A percentile compares a stretch with the other conserved stretches of the same genome.
These are phyloP conservation scores for Fusarium sp. DNA, from an alignment of 2,329 filamentous ascomycete genomes.

Conservation along the genomic window DNA sequence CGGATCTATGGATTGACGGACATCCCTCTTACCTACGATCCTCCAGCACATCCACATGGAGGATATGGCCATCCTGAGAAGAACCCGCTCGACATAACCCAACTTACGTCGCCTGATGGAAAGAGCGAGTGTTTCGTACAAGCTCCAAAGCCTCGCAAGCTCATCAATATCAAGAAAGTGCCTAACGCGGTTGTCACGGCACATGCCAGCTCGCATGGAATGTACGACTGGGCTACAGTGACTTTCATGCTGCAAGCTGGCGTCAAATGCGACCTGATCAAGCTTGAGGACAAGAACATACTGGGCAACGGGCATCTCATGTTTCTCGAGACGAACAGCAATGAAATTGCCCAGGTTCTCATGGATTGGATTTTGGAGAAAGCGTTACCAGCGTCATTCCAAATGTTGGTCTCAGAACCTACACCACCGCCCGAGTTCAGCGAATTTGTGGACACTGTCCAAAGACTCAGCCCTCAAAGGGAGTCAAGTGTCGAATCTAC, in stretches of 20 bases:
- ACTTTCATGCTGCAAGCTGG: constrained; percentile 63
- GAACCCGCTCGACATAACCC: constrained; percentile 29
- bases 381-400: not conserved
- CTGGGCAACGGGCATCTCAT: constrained; percentile 65
- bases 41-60: constrained; percentile 41
- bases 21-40: constrained; percentile 54
- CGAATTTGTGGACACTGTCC: not conserved
- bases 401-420: not conserved
- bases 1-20: constrained; percentile 54
- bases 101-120: constrained; percentile 8
- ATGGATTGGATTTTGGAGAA: constrained; percentile 49
- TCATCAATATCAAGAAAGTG: constrained; percentile 59
- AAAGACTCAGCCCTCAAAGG: not conserved
- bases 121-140: constrained; percentile 38
- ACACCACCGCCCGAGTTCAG: not conserved
- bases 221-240: constrained; percentile 65
- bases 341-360: constrained; percentile 52
- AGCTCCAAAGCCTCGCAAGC: constrained; percentile 44
- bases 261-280: constrained; percentile 53
- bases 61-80: constrained; percentile 1
- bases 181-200: constrained; percentile 60
- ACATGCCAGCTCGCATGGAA: constrained; percentile 62
- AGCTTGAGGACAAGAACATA: constrained; percentile 55
- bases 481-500: not conserved
- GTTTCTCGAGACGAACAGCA: constrained; percentile 63